Percentiles rank a stretch among this genome's conserved stretches.
Conservation (phyloP, 257 asterid genomes). For the Euphrasia confusa region DNA sequence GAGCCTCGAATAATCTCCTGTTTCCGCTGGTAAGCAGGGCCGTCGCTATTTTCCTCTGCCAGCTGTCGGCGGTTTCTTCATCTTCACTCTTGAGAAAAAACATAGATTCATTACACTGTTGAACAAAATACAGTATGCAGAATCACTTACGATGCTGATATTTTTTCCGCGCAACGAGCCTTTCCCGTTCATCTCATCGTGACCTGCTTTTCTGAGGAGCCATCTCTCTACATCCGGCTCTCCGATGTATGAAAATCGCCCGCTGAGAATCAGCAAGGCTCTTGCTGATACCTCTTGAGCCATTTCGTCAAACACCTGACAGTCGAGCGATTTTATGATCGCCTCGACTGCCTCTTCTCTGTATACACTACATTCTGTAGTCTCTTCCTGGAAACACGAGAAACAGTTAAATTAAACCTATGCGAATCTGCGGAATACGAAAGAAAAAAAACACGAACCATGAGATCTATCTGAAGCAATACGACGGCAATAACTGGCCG, state of each 20-base stretch:
- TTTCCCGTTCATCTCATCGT: slow-evolving; percentile 22
- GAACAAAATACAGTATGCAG: too few relatives aligned
- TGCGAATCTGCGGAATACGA: background rate
- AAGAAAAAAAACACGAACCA: slow-evolving; percentile 36
- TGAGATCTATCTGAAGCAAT: slow-evolving; percentile 66
- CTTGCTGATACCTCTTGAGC: slow-evolving; percentile 54
- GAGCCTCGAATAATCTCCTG: slow-evolving; percentile 44
- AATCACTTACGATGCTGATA: background rate
- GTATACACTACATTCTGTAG: slow-evolving; percentile 47
- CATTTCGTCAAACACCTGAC: slow-evolving; percentile 44
- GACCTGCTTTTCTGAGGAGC: slow-evolving; percentile 60
- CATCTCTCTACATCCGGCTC: slow-evolving; percentile 52
- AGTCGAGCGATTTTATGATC: slow-evolving; percentile 46
- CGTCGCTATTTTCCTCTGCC: slow-evolving; percentile 54
- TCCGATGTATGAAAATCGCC: slow-evolving; percentile 72
- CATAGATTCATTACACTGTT: background rate
- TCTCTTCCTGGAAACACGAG: slow-evolving; percentile 48
- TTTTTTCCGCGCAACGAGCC: slow-evolving; percentile 6
- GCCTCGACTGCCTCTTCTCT: slow-evolving; percentile 76
- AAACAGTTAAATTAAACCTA: background rate
- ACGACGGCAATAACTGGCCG: slow-evolving; percentile 55
- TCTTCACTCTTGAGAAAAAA: slow-evolving; percentile 42
- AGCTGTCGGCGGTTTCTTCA: slow-evolving; percentile 39
- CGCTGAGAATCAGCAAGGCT: slow-evolving; percentile 62
- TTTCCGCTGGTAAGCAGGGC: slow-evolving; percentile 43